A percentile compares a stretch with the other conserved stretches of the same genome.
These are phyloP conservation scores for Aspergillus ellipticus DNA, from an alignment of 495 filamentous ascomycete genomes.

Conservation along the genomic window DNA sequence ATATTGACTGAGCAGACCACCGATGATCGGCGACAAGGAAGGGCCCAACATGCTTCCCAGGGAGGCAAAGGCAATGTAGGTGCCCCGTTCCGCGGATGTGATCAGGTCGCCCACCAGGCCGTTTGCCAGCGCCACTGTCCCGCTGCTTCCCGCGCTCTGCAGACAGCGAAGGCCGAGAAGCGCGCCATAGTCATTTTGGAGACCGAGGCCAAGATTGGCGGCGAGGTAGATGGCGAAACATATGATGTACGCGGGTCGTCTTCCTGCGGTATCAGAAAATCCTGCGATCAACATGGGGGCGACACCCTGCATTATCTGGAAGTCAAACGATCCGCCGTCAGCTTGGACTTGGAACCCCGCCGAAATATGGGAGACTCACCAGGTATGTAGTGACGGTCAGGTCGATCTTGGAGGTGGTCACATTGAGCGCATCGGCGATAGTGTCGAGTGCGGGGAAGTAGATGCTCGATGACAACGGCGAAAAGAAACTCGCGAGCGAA, in stretches of 20 bases:
- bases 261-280: conserved; percentile 47
- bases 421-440: conserved; percentile 50
- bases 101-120: not conserved
- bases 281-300: conserved; percentile 47
- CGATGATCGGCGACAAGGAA: conserved; percentile 58
- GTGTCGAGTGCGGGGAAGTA: conserved; percentile 68
- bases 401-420: conserved; percentile 54
- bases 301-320: conserved; percentile 43
- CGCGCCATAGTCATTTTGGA: conserved; percentile 44
- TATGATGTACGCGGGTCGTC: conserved; percentile 47
- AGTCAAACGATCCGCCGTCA: not conserved
- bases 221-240: conserved; percentile 46
- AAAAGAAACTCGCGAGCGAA: conserved; percentile 39
- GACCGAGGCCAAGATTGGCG: conserved; percentile 47
- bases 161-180: conserved; percentile 47
- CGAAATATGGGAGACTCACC: not conserved
- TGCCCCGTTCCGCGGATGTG: conserved; percentile 21
- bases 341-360: no score
- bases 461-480: conserved; percentile 65
- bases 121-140: conserved; percentile 20
- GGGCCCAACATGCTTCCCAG: conserved; percentile 48
- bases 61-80: conserved; percentile 36
- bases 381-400: not conserved
- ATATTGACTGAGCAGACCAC: conserved; percentile 60
- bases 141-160: conserved; percentile 48